Conservation (phyloP, 441 rosid species). For the Daphne laureola region DNA sequence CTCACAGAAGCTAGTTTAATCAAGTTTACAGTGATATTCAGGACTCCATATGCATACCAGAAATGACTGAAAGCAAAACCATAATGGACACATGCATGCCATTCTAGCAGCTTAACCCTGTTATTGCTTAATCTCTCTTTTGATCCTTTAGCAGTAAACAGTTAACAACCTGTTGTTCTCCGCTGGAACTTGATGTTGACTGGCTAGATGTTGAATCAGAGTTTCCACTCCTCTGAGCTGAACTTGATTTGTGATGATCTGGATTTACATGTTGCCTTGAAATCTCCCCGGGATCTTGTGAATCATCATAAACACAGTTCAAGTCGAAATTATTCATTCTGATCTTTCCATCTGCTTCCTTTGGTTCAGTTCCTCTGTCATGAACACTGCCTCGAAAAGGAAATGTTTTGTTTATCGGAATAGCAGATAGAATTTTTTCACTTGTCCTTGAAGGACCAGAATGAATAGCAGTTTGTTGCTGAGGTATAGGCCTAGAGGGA, state of each 20-base stretch:
- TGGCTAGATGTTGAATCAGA: conserved; percentile 37
- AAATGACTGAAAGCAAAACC: neutral
- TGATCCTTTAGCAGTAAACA: too few species aligned
- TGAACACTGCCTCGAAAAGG: conserved; percentile 14
- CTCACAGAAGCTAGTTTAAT: too few species aligned
- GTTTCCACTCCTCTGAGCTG: conserved; percentile 26
- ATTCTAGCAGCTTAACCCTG: too few species aligned
- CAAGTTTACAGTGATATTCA: too few species aligned
- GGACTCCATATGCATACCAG: too few species aligned
- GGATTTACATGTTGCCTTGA: conserved; percentile 16
- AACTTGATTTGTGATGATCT: conserved; percentile 25
- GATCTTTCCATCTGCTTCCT: conserved; percentile 17
- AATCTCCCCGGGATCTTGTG: conserved; percentile 25
- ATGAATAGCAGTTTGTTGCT: conserved; percentile 15
- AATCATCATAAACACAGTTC: conserved; percentile 39
- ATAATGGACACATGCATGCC: too few species aligned
- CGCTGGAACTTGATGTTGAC: conserved; percentile 48
- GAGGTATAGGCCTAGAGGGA: conserved; percentile 18
- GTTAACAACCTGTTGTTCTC: conserved; percentile 49
- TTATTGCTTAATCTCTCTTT: too few species aligned
- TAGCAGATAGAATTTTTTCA: conserved; percentile 15
- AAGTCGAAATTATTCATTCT: conserved; percentile 38
- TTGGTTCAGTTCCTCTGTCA: conserved; percentile 19
- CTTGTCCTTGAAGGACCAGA: conserved; percentile 23
- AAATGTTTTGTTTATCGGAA: conserved; percentile 17